These are phyloP conservation scores for Naganishia antarctica DNA, from an alignment of 768 basidiomycete genomes.

Conservation along the genomic window DNA sequence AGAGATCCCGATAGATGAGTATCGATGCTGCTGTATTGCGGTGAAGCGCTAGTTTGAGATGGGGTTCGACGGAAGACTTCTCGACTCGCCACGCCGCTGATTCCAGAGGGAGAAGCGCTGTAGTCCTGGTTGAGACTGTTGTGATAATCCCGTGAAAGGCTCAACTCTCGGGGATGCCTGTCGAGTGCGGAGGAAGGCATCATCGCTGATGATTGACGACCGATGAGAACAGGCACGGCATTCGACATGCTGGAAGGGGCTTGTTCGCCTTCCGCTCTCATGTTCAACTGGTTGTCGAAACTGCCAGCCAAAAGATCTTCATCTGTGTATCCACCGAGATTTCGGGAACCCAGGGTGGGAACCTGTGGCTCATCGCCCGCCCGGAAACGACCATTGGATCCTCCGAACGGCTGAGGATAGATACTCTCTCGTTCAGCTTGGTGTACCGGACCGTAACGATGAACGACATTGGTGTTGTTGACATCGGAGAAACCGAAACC, in stretches of 20 bases:
- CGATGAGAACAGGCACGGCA: background rate
- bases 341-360: constrained; percentile 31
- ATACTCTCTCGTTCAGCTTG: constrained; percentile 8
- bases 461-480: constrained; percentile 14
- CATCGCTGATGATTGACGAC: background rate
- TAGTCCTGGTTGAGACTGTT: background rate
- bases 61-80: background rate
- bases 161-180: background rate
- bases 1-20: background rate
- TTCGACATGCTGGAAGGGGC: background rate
- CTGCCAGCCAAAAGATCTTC: constrained; percentile 37
- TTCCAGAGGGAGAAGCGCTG: background rate
- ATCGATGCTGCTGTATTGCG: constrained; percentile 6
- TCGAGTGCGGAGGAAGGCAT: background rate
- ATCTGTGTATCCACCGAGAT: constrained; percentile 34
- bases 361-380: constrained; percentile 15
- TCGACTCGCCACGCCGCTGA: background rate
- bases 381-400: constrained; percentile 7
- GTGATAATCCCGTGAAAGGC: background rate
- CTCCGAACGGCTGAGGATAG: constrained; percentile 15
- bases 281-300: constrained; percentile 38
- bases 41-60: constrained; percentile 3
- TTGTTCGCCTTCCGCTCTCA: constrained; percentile 1
- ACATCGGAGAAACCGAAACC: constrained; percentile 35
- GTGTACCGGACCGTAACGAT: constrained; percentile 5